A percentile compares a stretch with the other conserved stretches of the same genome.
Conservation (phyloP, 2,329 filamentous ascomycete genomes). For the Pseudopyrenochaeta lycopersici region DNA sequence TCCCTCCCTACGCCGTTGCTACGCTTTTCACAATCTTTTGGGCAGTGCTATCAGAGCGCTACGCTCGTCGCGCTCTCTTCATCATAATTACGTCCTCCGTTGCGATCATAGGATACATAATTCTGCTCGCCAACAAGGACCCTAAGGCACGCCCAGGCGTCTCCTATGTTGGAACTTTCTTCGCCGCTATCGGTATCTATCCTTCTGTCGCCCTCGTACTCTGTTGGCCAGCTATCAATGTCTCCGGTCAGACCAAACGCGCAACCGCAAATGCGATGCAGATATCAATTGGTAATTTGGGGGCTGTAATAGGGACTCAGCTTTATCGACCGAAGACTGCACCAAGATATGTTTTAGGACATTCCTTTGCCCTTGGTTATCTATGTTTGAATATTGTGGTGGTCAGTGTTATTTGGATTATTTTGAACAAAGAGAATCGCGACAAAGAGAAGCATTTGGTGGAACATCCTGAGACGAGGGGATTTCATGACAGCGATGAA, state of each 20-base stretch:
- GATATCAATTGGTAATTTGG: slow-evolving; percentile 60
- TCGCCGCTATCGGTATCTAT: slow-evolving; percentile 52
- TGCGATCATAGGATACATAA: slow-evolving; percentile 51
- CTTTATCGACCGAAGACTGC: slow-evolving; percentile 45
- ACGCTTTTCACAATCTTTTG: slow-evolving; percentile 48
- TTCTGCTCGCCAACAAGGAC: slow-evolving; percentile 46
- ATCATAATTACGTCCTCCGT: slow-evolving; percentile 43
- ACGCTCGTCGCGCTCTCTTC: slow-evolving; percentile 44
- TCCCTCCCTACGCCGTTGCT: slow-evolving; percentile 54
- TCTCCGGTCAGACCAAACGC: slow-evolving; percentile 63
- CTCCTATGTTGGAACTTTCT: slow-evolving; percentile 49
- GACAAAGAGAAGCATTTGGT: slow-evolving; percentile 35
- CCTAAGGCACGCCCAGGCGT: slow-evolving; percentile 45
- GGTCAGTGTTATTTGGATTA: slow-evolving; percentile 38
- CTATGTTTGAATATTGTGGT: slow-evolving; percentile 43
- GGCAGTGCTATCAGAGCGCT: slow-evolving; percentile 45
- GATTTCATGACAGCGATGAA: slow-evolving; percentile 41
- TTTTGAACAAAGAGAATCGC: slow-evolving; percentile 44
- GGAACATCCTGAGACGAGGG: slow-evolving; percentile 34
- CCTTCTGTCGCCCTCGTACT: slow-evolving; percentile 52
- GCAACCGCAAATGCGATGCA: slow-evolving; percentile 60
- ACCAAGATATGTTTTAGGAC: slow-evolving; percentile 47
- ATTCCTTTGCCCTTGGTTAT: slow-evolving; percentile 48
- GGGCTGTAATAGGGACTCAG: slow-evolving; percentile 50
- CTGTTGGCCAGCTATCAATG: slow-evolving; percentile 63